Percentiles rank a stretch among this genome's conserved stretches.
phyloP scores from a whole-genome alignment of 805 yeast species.

The Saccharomycopsis sp. region DNA sequence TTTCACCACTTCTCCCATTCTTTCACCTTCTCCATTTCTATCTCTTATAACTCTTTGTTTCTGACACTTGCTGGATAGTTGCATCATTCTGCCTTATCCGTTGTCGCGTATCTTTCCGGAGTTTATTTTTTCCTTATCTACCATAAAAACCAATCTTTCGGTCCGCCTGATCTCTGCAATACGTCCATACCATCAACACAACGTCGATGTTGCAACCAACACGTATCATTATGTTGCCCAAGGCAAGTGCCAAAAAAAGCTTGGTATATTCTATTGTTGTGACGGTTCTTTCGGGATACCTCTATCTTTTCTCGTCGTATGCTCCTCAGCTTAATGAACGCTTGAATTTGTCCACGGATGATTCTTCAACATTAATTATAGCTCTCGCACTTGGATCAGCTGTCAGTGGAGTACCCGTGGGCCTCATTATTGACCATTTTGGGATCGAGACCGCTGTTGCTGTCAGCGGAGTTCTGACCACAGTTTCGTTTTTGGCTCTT shows the following conservation, averaged over 20 bases:
- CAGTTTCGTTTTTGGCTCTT: neutral
- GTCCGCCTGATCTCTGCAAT: neutral
- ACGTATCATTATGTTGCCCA: neutral
- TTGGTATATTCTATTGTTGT: slow-evolving; percentile 31
- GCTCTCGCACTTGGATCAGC: slow-evolving; percentile 59
- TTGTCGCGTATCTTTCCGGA: neutral
- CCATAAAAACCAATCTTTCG: neutral
- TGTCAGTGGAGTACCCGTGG: slow-evolving; percentile 64
- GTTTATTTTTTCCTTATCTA: neutral
- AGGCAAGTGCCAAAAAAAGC: neutral
- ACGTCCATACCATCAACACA: no score
- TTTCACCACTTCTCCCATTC: no score
- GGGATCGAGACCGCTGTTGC: slow-evolving; percentile 44
- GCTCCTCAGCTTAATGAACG: slow-evolving; percentile 60
- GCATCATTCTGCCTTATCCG: neutral
- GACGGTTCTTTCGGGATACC: slow-evolving; percentile 66
- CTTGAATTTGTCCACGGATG: slow-evolving; percentile 50
- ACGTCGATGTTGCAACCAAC: no score
- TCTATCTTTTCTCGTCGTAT: slow-evolving; percentile 66
- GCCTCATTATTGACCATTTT: slow-evolving; percentile 52
- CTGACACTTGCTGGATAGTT: neutral
- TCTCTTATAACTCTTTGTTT: no score
- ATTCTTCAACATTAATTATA: slow-evolving; percentile 57
- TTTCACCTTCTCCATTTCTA: no score
- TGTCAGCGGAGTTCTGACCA: neutral